A percentile compares a stretch with the other conserved stretches of the same genome.
Conservation (phyloP, 352 stramenopile species). For the Phytophthora constricta region DNA sequence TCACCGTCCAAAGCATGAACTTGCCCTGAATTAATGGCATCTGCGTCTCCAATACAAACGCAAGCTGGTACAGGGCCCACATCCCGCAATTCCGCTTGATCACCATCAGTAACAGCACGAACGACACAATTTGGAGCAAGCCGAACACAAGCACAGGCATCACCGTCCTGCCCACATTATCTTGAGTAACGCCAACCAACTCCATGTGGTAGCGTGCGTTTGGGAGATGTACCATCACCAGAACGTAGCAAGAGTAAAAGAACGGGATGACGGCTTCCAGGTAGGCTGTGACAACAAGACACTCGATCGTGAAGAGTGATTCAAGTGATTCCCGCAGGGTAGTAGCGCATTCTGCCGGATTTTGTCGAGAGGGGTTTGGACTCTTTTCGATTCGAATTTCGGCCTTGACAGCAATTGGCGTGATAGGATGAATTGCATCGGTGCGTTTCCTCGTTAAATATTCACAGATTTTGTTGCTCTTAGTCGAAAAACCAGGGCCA, state of each 20-base stretch:
- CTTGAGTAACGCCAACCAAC: conserved; percentile 10
- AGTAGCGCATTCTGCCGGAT: not conserved
- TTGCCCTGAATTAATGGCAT: conserved; percentile 28
- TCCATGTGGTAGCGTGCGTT: conserved; percentile 39
- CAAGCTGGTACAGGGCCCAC: conserved; percentile 21
- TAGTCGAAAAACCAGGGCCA: not conserved
- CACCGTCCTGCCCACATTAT: conserved; percentile 8
- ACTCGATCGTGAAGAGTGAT: conserved; percentile 39
- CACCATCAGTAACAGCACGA: conserved; percentile 13
- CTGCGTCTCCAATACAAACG: conserved; percentile 28
- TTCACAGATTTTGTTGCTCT: not conserved
- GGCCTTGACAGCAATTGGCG: no score
- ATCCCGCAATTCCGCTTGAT: conserved; percentile 22
- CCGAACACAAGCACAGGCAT: conserved; percentile 26
- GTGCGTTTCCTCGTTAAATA: no score
- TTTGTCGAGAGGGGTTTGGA: not conserved
- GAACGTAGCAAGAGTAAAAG: conserved; percentile 30
- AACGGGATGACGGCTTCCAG: conserved; percentile 41
- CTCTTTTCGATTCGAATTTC: conserved; percentile 2
- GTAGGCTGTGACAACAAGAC: conserved; percentile 41
- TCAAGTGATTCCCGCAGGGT: conserved; percentile 15
- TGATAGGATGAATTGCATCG: no score
- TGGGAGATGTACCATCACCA: conserved; percentile 25
- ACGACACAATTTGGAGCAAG: conserved; percentile 24
- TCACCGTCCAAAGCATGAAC: conserved; percentile 32